A percentile compares a stretch with the other conserved stretches of the same genome.
Evolutionary conservation across 345 rosid genomes (phyloP).

Genomic region (Populus ilicifolia): DNA sequence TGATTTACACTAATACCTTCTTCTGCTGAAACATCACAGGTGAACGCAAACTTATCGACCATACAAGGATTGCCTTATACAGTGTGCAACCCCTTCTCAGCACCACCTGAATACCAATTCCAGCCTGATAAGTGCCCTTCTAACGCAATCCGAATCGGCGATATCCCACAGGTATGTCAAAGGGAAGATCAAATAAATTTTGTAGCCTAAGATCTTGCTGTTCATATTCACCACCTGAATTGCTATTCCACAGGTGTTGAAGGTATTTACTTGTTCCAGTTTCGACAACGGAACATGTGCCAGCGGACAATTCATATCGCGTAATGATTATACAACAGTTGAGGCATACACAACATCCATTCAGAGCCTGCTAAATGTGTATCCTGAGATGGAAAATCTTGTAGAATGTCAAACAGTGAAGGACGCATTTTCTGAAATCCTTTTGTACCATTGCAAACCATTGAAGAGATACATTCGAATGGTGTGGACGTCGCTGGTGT

Average conservation of each 20-base stretch:
- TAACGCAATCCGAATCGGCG: slow-evolving; percentile 43
- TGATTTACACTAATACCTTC: neutral
- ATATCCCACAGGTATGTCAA: slow-evolving; percentile 48
- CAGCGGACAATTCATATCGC: slow-evolving; percentile 37
- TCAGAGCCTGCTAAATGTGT: slow-evolving; percentile 47
- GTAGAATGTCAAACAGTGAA: slow-evolving; percentile 52
- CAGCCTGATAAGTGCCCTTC: slow-evolving; percentile 45
- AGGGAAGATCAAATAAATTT: neutral
- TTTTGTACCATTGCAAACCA: slow-evolving; percentile 47
- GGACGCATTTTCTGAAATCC: slow-evolving; percentile 51
- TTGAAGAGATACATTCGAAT: slow-evolving; percentile 39
- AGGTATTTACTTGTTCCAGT: slow-evolving; percentile 40
- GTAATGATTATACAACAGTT: slow-evolving; percentile 25
- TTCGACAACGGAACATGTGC: slow-evolving; percentile 37
- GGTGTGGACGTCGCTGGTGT: slow-evolving; percentile 49
- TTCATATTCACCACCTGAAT: neutral
- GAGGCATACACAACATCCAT: slow-evolving; percentile 48
- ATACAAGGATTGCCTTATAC: slow-evolving; percentile 19
- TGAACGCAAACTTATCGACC: slow-evolving; percentile 50
- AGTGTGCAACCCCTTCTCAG: slow-evolving; percentile 70
- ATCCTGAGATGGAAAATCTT: slow-evolving; percentile 54
- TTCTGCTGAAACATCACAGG: slow-evolving; percentile 27
- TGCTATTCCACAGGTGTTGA: slow-evolving; percentile 26
- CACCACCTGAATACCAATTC: slow-evolving; percentile 51
- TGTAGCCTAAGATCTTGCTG: neutral